Conservation (phyloP, 495 filamentous ascomycete species). For the Tuber borchii region DNA sequence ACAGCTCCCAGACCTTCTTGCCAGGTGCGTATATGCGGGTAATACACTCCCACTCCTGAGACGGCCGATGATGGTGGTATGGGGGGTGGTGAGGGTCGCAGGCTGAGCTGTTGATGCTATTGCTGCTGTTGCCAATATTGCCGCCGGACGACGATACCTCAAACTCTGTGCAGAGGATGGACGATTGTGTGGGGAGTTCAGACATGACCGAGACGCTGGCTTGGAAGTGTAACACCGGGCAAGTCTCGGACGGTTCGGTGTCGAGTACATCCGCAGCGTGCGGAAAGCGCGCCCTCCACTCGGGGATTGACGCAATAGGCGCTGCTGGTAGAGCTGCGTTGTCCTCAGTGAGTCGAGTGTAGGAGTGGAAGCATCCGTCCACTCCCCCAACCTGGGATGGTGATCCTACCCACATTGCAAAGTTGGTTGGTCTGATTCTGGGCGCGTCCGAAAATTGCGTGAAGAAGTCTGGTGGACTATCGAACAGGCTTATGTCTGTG, state of each 20-base stretch:
- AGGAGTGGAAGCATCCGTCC: slow-evolving; percentile 38
- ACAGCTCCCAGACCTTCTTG: slow-evolving; percentile 38
- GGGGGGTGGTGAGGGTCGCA: slow-evolving; percentile 19
- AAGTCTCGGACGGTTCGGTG: slow-evolving; percentile 17
- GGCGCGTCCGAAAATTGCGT: slow-evolving; percentile 23
- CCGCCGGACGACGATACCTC: slow-evolving; percentile 23
- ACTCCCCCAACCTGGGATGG: slow-evolving; percentile 25
- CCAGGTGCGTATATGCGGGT: slow-evolving; percentile 40
- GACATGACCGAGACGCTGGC: slow-evolving; percentile 35
- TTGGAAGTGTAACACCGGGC: slow-evolving; percentile 35
- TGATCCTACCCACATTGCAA: slow-evolving; percentile 37
- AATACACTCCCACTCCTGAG: slow-evolving; percentile 38
- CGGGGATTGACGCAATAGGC: slow-evolving; percentile 27
- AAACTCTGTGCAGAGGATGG: slow-evolving; percentile 36
- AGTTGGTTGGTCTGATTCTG: slow-evolving; percentile 29
- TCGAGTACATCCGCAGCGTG: slow-evolving; percentile 33
- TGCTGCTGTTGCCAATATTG: neutral
- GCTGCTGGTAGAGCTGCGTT: slow-evolving; percentile 16
- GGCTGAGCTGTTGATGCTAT: neutral
- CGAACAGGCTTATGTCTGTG: slow-evolving; percentile 14
- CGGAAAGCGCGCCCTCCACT: slow-evolving; percentile 37
- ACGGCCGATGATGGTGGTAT: slow-evolving; percentile 19
- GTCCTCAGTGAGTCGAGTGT: slow-evolving; percentile 32
- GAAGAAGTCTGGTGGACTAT: slow-evolving; percentile 21
- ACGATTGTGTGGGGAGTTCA: slow-evolving; percentile 26